phyloP scores from a whole-genome alignment of 2,329 filamentous ascomycete genomes.

The Alternaria hordeiaustralica region DNA sequence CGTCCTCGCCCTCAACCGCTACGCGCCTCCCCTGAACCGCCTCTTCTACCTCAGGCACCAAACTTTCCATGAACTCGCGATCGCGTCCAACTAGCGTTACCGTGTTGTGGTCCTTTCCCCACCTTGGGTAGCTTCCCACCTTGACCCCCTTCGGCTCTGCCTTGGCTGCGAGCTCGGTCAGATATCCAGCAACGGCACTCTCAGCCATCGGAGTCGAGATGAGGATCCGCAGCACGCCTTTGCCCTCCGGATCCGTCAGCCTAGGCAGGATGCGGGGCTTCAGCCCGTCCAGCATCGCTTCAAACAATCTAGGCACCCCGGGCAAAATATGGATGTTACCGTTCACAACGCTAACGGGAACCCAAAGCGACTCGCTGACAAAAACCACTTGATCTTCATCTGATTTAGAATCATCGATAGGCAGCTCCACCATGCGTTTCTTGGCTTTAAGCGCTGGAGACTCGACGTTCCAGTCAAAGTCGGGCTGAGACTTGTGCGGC shows the following conservation, averaged over 20 bases:
- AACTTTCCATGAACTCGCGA: constrained; percentile 75
- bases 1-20: constrained; percentile 68
- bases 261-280: constrained; percentile 74
- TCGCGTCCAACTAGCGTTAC: constrained; percentile 86
- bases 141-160: constrained; percentile 82
- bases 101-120: constrained; percentile 86
- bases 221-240: constrained; percentile 77
- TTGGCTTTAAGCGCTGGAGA: constrained; percentile 80
- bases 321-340: constrained; percentile 93
- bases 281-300: constrained; percentile 76
- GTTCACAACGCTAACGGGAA: constrained; percentile 87
- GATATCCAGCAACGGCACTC: constrained; percentile 80
- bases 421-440: constrained; percentile 88
- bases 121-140: constrained; percentile 92
- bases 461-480: constrained; percentile 85
- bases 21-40: constrained; percentile 77
- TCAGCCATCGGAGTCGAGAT: constrained; percentile 89
- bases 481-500: constrained; percentile 72
- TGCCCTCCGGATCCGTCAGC: constrained; percentile 78
- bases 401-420: constrained; percentile 71
- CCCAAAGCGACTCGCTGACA: constrained; percentile 82
- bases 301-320: constrained; percentile 85
- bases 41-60: constrained; percentile 78
- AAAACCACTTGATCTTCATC: constrained; percentile 78
- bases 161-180: constrained; percentile 78